Base-by-base conservation (phyloP, 331 rosid genomes). In the Acacia pycnantha region DNA sequence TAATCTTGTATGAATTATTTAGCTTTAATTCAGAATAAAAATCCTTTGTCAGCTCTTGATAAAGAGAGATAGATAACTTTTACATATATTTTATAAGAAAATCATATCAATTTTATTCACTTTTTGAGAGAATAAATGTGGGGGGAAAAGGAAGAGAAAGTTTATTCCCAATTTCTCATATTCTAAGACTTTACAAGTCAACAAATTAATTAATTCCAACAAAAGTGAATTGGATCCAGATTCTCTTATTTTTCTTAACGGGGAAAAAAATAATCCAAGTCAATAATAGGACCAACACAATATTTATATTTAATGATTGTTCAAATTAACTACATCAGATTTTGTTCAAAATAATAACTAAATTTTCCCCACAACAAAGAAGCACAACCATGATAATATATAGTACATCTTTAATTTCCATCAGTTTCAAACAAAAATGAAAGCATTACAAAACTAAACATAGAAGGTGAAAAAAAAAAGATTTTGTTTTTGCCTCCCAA, bases 101-200 rank as follows among this genome's bases (percentile, higher is more conserved):
- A 27, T 26, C 58, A 73, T 73, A 59, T 56, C 77, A 58, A 72
- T 27, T 70, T 80, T 58, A 69, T 18, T 40, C 1, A 53, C 58
- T 48, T 78, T 77, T 48, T 14, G 33, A 54, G 70, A n/a, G 58
- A 66, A 48, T n/a, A 48, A 65, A 48, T 46, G 64, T 16, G 22
- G 5, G 46, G 46, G 13, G 48, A 27, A 27, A 5, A 46, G 18
- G 59, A 47, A 8, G 16, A 26, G n/a, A 77, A 66, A 67, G 27
- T 74, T 27, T 41, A 51, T 76, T 82, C 73, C 61, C 61, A 53
- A 53, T 53, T 53, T 53, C 61, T 35, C 77, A 54, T 46, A 82
- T 68, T 82, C 81, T 71, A 54, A 76, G 29, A 81, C 73, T 75
- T 58, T 66, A 26, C 8, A 72, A 64, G 35, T 59, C 27, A 61